Evolutionary conservation across 2,329 filamentous ascomycete genomes (phyloP), one percentile per base, ranked within the genome.

Genomic region (Aspergillus piperis): DNA sequence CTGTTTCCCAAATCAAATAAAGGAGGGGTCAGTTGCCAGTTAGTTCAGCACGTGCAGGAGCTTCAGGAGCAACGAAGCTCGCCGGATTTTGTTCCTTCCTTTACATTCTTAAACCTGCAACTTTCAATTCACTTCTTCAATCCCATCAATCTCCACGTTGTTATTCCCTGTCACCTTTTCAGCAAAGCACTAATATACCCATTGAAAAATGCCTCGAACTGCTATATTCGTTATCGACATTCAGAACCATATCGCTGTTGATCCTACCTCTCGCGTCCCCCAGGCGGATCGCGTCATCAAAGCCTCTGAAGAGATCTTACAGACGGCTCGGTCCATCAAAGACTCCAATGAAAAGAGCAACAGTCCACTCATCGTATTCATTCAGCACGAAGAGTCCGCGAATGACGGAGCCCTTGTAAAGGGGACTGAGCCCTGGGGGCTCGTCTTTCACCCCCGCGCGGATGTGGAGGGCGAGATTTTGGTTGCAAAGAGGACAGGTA

Each of bases 211-310:
- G 53, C n/a, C 53, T 1, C 53, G 27, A 6, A 55, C n/a, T 15
- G 55, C 55, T 6, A 32, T 58, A 13, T 58, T 58, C 25, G 23
- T 52, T 23, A 58, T 52, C 38, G 55, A 58, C 19, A 52, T 58
- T 25, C 55, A 58, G 15, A 41, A 39, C 23, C 36, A 52, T 3
- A 36, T 58, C 8, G 36, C 38, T 15, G 13, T n/a, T 10, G 6
- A 41, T 23, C 25, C 55, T 32, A 58, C 55, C 27, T 30, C 27
- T 25, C 32, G 44, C 36, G 38, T 58, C 11, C 55, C 55, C 3
- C 55, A 58, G n/a, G 48, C 55, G 6, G 47, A 41, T 2, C 55
- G 55, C 8, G 13, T 58, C 11, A 38, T 30, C 25, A 36, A 23
- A 6, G 47, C 48, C 4, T 32, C 30, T 11, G 47, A 38, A 10